Base-by-base conservation (phyloP, 1,284 basidiomycete species). In the Phylloboletellus chloephorus region DNA sequence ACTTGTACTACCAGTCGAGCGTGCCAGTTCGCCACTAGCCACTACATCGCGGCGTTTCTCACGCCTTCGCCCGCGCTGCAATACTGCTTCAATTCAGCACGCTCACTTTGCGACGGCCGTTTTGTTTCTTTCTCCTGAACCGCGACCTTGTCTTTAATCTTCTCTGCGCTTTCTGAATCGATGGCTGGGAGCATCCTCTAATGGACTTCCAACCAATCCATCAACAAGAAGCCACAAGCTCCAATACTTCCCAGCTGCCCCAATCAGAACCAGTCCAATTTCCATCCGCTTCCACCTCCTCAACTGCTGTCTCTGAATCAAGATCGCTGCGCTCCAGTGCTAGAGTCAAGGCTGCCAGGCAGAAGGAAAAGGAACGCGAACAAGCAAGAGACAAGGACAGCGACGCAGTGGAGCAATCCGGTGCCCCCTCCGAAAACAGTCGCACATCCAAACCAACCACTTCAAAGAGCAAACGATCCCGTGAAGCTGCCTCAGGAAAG, bases 181-280 rank as follows among this genome's bases (percentile, higher is more conserved):
- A 86, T 86, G 82, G 82, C 83, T 78, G 76, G 75, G 75, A 67
- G 79, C 72, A 79, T 74, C 70, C 69, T 76, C 80, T 85, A 85
- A 86, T 86, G 82, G 82, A 86, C 79, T 76, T 82, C 78, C 69
- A 71, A 79, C 71, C 72, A 69, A 70, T 67, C 62, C 68, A 82
- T 71, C 69, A 72, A 61, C 72, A 71, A 73, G 76, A 78, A 76
- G 78, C 76, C 74, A 76, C 74, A 64, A 76, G 67, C 72, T 72
- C 76, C 65, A 78, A 71, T 66, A 61, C 46, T 44, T 51, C 47
- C 20, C 65, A 61, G 39, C 62, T 58, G 49, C 57, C 54, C 50
- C 57, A 67, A 60, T 63, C 66, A 61, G 65, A 69, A 55, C 51
- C 49, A 50, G 54, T 37, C 46, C 65, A 52, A 56, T 58, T 60